Evolutionary conservation across 2,329 filamentous ascomycete genomes (phyloP).

Genomic region (Fusarium anthophilum): DNA sequence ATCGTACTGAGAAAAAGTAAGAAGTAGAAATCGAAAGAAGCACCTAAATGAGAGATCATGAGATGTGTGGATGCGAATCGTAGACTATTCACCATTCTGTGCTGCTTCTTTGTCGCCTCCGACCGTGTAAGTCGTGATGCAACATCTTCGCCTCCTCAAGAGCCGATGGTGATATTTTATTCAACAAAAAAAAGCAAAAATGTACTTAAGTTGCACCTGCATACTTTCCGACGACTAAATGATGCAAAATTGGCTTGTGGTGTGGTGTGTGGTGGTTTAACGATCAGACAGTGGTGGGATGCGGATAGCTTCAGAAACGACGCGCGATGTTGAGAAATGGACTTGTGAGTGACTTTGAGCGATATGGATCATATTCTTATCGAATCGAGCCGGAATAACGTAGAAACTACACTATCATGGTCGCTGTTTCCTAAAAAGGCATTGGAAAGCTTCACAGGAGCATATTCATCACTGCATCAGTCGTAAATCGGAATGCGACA

Average conservation of each 20-base stretch:
- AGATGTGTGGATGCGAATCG: not conserved
- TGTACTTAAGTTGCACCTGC: not conserved
- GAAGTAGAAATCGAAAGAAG: not conserved
- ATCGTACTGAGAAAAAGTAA: not conserved
- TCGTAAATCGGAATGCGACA: constrained; percentile 48
- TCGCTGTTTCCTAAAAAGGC: constrained; percentile 27
- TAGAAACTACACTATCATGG: constrained; percentile 17
- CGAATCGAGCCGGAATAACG: constrained; percentile 12
- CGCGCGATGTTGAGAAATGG: constrained; percentile 26
- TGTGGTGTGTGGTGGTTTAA: constrained; percentile 32
- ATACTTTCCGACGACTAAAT: not conserved
- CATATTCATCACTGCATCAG: constrained; percentile 7
- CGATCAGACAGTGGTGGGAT: constrained; percentile 36
- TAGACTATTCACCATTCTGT: not conserved
- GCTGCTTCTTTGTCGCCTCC: constrained; percentile 36
- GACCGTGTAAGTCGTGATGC: constrained; percentile 42
- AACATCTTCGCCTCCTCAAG: constrained; percentile 5
- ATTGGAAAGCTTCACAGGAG: constrained; percentile 11
- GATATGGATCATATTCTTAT: constrained; percentile 2
- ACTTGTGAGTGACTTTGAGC: constrained; percentile 45
- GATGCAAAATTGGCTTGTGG: not conserved
- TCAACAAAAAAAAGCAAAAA: constrained; percentile 33
- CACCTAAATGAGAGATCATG: not conserved
- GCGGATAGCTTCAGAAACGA: constrained; percentile 49
- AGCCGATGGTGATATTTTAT: not conserved